phyloP scores from a whole-genome alignment of 2,329 filamentous ascomycete species.

The Penicillium oxalicum region DNA sequence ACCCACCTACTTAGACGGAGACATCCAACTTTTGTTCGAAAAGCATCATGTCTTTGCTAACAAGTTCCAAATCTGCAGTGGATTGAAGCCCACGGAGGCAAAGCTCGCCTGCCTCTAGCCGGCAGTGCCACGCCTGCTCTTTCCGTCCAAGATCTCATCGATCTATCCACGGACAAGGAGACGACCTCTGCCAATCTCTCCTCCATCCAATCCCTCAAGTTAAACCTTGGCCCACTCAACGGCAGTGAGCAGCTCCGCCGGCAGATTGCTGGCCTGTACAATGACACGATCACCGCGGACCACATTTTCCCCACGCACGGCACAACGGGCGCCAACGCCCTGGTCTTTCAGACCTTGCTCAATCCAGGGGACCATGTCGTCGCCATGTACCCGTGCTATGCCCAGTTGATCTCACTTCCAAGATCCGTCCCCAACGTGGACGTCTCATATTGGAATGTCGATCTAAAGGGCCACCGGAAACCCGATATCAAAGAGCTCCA shows the following conservation, averaged over 20 bases:
- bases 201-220: background rate
- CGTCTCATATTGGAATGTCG: conserved; percentile 4
- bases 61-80: conserved; percentile 1
- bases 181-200: conserved; percentile 5
- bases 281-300: background rate
- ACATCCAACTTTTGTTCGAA: no score
- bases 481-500: background rate
- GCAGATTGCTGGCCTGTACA: conserved; percentile 5
- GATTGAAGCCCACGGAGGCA: background rate
- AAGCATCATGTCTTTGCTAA: background rate
- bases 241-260: conserved; percentile 4
- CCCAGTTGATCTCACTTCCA: conserved; percentile 5
- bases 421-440: conserved; percentile 2
- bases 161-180: conserved; percentile 8
- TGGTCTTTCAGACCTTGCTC: conserved; percentile 7
- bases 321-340: conserved; percentile 8
- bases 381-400: conserved; percentile 8
- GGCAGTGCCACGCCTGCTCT: conserved; percentile 7
- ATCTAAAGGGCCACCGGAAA: background rate
- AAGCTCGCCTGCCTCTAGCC: conserved; percentile 1
- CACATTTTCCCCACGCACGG: conserved; percentile 8
- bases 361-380: conserved; percentile 8
- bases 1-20: background rate
- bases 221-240: background rate
- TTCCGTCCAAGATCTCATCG: conserved; percentile 8